Percentiles rank a stretch among this genome's conserved stretches.
phyloP scores from a whole-genome alignment of 129 eudicot genomes.

The Artemisia tridentata region DNA sequence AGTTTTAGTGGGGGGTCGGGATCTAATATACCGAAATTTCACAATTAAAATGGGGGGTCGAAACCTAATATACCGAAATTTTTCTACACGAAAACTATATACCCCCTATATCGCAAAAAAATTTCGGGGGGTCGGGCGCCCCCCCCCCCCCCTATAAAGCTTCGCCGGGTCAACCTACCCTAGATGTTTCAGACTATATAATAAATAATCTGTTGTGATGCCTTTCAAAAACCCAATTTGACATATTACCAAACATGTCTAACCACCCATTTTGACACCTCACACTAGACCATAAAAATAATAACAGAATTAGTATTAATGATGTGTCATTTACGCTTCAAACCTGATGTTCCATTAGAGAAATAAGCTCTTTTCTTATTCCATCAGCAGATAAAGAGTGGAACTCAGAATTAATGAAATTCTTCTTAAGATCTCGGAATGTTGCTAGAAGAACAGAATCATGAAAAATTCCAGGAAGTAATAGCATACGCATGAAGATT shows the following conservation, averaged over 20 bases:
- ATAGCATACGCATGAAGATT: slow-evolving; percentile 63
- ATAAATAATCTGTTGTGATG: no score
- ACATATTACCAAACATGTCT: neutral
- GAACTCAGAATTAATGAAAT: slow-evolving; percentile 74
- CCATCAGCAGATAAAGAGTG: slow-evolving; percentile 68
- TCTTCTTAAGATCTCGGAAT: slow-evolving; percentile 67
- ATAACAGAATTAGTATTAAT: neutral
- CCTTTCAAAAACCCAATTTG: neutral
- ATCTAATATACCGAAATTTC: no score
- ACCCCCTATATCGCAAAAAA: no score
- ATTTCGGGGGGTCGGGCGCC: no score
- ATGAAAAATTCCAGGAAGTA: slow-evolving; percentile 75
- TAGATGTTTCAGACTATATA: neutral
- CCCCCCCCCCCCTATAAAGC: no score
- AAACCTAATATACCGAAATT: no score
- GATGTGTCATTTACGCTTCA: neutral
- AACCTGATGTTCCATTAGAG: slow-evolving; percentile 82
- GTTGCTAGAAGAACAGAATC: slow-evolving; percentile 55
- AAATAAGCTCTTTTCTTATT: slow-evolving; percentile 68
- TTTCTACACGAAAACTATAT: no score
- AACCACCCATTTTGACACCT: neutral
- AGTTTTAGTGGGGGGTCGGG: no score
- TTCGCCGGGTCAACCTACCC: no score
- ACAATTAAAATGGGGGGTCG: no score
- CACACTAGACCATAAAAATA: neutral